Conservation (phyloP, 177 flowering plant genomes). For the Telopea speciosissima region DNA sequence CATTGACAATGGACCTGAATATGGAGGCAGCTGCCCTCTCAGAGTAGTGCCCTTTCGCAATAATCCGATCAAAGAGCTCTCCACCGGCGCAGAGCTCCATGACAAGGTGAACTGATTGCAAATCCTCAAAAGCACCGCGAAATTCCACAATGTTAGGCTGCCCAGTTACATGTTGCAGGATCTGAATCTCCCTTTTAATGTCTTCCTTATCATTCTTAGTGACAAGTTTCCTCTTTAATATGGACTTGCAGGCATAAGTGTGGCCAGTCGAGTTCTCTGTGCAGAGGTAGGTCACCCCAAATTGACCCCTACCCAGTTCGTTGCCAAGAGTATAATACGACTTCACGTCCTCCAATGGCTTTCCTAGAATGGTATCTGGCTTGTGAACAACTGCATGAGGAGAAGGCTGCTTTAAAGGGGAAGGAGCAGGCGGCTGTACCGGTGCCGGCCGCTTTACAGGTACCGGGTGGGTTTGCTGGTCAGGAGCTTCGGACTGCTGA, state of each 20-base stretch:
- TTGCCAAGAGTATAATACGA: conserved; percentile 50
- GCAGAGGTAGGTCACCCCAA: conserved; percentile 92
- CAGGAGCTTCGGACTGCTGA: conserved; percentile 20
- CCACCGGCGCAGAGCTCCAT: conserved; percentile 94
- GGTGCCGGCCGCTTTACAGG: conserved; percentile 20
- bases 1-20: conserved; percentile 71
- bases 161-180: conserved; percentile 87
- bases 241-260: conserved; percentile 82
- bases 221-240: conserved; percentile 71
- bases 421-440: conserved; percentile 15
- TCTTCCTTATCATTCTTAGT: conserved; percentile 76
- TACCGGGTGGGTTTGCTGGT: conserved; percentile 23
- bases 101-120: conserved; percentile 62
- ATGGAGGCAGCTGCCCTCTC: conserved; percentile 82
- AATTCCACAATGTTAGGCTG: conserved; percentile 84
- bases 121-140: conserved; percentile 90
- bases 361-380: conserved; percentile 65
- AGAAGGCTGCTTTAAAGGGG: conserved; percentile 22
- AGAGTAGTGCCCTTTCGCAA: conserved; percentile 82
- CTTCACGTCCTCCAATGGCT: conserved; percentile 65
- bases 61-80: conserved; percentile 87
- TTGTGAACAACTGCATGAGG: conserved; percentile 20
- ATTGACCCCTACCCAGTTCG: conserved; percentile 92
- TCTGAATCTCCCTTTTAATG: conserved; percentile 82
- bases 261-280: conserved; percentile 55